Evolutionary conservation across 768 basidiomycete genomes (phyloP), one percentile per base, ranked within the genome.

Genomic region (Amanita rimosa): DNA sequence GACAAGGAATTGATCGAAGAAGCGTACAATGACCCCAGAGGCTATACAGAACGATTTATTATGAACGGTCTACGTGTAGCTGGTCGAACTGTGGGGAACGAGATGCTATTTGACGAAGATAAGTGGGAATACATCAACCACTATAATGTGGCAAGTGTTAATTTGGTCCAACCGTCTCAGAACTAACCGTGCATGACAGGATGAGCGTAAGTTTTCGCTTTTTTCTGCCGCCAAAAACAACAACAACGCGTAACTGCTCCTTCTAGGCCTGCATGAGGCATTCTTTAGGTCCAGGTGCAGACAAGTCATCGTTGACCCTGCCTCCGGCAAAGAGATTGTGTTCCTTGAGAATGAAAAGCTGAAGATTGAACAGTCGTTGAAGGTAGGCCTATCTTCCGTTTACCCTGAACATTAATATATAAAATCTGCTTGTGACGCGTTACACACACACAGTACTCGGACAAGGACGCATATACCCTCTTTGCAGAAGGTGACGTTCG

Each of bases 291-390:
- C 88, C 3, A 76, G 74, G 46, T 67, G 63, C 22, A 56, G 70
- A 2, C 88, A 92, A 51, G 68, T 65, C 2, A 58, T 96, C 26
- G 54, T 62, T 5, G 67, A 85, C 26, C 78, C 81, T 0, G 62
- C 62, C 2, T 68, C 63, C 6, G 54, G 71, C 10, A 60, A 69
- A 38, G 61, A 65, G 11, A 60, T 85, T 38, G 54, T 60, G 7
- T 85, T 99, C 57, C 62, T 69, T 6, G 65, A 82, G 50, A 79
- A 76, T 51, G 96, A 99, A 62, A 67, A 83, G 24, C 60, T 99
- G 53, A 81, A 86, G 54, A 79, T 98, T 37, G 96, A 98, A 60
- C 74, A 82, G 54, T 92, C 90, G 35, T 71, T 82, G 62, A 99
- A 97, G 78, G 93, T 90, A 55, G 50, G 10, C 26, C 5, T 41